Evolutionary conservation across 345 rosid species (phyloP), one percentile per base, ranked within the genome.

Genomic region (Dipteronia dyeriana): DNA sequence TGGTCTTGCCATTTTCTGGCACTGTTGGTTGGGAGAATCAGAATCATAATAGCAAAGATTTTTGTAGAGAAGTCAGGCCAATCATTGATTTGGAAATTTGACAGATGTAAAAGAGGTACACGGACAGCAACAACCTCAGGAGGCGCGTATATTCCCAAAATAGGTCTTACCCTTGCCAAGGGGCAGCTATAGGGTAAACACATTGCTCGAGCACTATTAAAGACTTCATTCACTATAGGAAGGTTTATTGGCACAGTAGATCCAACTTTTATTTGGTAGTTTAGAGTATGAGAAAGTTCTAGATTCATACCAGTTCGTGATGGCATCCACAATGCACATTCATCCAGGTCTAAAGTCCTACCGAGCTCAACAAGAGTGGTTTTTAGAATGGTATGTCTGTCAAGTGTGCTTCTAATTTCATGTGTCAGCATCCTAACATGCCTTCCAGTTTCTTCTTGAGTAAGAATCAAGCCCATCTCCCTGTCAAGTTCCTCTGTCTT

Each of bases 311-410:
- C 94, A 47, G 83, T 84, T 71, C 85, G 89, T 4, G 98, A 88
- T 19, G 98, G 98, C 98, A 95, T 95, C 98, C 98, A 95, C 81
- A 95, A 71, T 1, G 91, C 98, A 75, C 98, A 95, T 82, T 93
- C 98, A 82, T 95, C 97, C 9, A 95, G 86, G 54, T 86, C 83
- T 68, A 95, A 91, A 14, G 93, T 91, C 73, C 91, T 88, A 62
- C 98, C 97, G 49, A 95, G 82, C 85, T 95, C 97, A 43, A 93
- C 95, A n/a, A 95, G 95, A 29, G 98, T 95, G 61, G 98, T 95
- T 75, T 83, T 88, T 25, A 95, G 81, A 60, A 95, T 95, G 17
- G 94, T 95, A 65, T 90, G 90, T 41, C 97, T 86, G 77, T 95
- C 98, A 41, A 93, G 94, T 0, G 97, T 93, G 86, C 95, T 93